Base-by-base conservation (phyloP, 2,329 filamentous ascomycete genomes). In the Mycocentrospora acerina region DNA sequence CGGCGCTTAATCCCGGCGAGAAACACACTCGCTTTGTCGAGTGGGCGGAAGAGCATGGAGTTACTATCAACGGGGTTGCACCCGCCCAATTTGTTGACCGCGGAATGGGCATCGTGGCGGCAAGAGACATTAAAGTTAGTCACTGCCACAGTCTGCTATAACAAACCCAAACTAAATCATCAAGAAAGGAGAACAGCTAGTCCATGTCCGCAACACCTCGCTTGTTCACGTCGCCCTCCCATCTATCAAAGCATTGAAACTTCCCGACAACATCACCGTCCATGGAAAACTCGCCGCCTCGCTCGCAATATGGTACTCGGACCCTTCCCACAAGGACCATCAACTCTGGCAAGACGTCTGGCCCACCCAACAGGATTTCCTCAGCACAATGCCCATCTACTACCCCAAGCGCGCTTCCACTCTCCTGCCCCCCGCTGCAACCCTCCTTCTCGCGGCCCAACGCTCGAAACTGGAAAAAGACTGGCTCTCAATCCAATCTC, bases 61-160 rank as follows among this genome's bases (percentile, higher is more conserved):
- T 94, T 18, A 67, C 76, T 24, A 78, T 89, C 50, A 75, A 84
- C 53, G 83, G 82, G 18, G 80, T 94, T 32, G 72, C 73, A 2
- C 83, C 88, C 4, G 76, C 81, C 27, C 73, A 72, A 26, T 82
- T 95, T 12, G 79, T 83, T 5, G 85, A 83, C 2, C 77, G 86
- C 37, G 90, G 90, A 18, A 78, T 93, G 36, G 90, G 90, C 31
- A 82, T 95, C 40, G 76, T 90, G 34, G 85, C 88, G 4, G 83
- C 80, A 10, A 76, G 78, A 18, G 70, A 77, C 11, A 76, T 93
- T 44, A 71, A 85, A 70, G 86, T 87, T 69, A 57, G 60, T 59
- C 22, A 11, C 22, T 16, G 28, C 12, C 13, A 30, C 25, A 33
- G 19, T 12, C 13, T 14, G 11, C 15, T 14, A 17, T 18, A 16